Percentiles rank a stretch among this genome's conserved stretches.
Evolutionary conservation across 768 basidiomycete genomes (phyloP).

Genomic region (Leccinum barrowsii): DNA sequence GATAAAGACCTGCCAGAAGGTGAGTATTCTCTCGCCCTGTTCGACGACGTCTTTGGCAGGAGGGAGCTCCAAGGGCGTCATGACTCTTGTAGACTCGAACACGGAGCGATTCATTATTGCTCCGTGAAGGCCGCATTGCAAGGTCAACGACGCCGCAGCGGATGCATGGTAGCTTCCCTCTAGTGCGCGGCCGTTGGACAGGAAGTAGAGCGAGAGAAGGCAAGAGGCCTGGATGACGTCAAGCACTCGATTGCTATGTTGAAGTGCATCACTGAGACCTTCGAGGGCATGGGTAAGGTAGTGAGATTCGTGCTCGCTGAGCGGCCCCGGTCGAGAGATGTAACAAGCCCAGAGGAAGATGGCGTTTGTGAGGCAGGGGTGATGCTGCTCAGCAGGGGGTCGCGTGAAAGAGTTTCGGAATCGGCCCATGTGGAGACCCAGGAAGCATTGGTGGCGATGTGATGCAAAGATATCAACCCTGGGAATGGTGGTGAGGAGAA

Average conservation of each 20-base stretch:
- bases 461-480: slow-evolving; percentile 75
- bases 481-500: slow-evolving; percentile 11
- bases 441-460: slow-evolving; percentile 70
- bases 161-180: slow-evolving; percentile 78
- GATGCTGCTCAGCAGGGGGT: slow-evolving; percentile 58
- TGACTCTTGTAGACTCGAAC: slow-evolving; percentile 35
- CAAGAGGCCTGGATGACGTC: slow-evolving; percentile 78
- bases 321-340: slow-evolving; percentile 65
- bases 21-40: slow-evolving; percentile 66
- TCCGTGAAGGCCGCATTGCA: slow-evolving; percentile 69
- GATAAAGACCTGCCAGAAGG: slow-evolving; percentile 84
- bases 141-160: slow-evolving; percentile 66
- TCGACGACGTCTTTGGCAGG: slow-evolving; percentile 57
- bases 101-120: slow-evolving; percentile 32
- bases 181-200: slow-evolving; percentile 70
- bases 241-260: slow-evolving; percentile 49
- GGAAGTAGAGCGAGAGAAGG: slow-evolving; percentile 70
- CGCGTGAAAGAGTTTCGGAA: slow-evolving; percentile 58
- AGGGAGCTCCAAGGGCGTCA: slow-evolving; percentile 44
- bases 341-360: slow-evolving; percentile 84
- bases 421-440: slow-evolving; percentile 65
- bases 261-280: slow-evolving; percentile 60
- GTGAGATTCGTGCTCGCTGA: slow-evolving; percentile 68
- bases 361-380: slow-evolving; percentile 74
- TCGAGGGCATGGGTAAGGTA: slow-evolving; percentile 66